Conservation (phyloP, 1,284 basidiomycete species). For the Leccinum variabile region DNA sequence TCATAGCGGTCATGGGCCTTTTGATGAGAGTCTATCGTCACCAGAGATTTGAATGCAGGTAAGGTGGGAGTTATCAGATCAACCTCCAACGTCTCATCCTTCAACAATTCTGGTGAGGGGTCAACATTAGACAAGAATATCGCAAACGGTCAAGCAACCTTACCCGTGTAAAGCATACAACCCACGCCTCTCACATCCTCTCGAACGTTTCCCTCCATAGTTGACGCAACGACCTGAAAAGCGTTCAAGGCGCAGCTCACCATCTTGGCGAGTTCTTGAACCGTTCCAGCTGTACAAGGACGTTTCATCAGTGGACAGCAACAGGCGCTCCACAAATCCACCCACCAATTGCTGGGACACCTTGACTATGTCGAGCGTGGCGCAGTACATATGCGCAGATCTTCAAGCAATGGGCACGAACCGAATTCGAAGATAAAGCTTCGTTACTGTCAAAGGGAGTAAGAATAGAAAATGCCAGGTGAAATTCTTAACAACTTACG, state of each 20-base stretch:
- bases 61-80: constrained; percentile 81
- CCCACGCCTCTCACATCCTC: constrained; percentile 82
- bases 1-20: constrained; percentile 48
- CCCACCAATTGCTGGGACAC: constrained; percentile 58
- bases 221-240: constrained; percentile 62
- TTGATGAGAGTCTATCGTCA: constrained; percentile 51
- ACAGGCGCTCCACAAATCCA: constrained; percentile 12
- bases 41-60: constrained; percentile 72
- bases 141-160: constrained; percentile 16
- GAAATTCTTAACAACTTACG: constrained; percentile 17
- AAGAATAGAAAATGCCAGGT: not conserved
- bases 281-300: constrained; percentile 26
- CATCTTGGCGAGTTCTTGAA: constrained; percentile 55
- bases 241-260: constrained; percentile 69
- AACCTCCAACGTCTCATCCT: constrained; percentile 77
- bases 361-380: constrained; percentile 61
- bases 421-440: constrained; percentile 45
- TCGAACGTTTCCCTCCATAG: constrained; percentile 54
- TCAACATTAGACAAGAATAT: not conserved
- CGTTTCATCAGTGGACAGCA: not conserved
- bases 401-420: constrained; percentile 73
- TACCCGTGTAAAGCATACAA: constrained; percentile 80
- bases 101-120: constrained; percentile 63
- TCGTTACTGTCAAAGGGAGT: constrained; percentile 35
- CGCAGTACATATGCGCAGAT: constrained; percentile 81